A percentile compares a stretch with the other conserved stretches of the same genome.
phyloP scores from a whole-genome alignment of 208 protist genomes.

The Porcisia hertigi region DNA sequence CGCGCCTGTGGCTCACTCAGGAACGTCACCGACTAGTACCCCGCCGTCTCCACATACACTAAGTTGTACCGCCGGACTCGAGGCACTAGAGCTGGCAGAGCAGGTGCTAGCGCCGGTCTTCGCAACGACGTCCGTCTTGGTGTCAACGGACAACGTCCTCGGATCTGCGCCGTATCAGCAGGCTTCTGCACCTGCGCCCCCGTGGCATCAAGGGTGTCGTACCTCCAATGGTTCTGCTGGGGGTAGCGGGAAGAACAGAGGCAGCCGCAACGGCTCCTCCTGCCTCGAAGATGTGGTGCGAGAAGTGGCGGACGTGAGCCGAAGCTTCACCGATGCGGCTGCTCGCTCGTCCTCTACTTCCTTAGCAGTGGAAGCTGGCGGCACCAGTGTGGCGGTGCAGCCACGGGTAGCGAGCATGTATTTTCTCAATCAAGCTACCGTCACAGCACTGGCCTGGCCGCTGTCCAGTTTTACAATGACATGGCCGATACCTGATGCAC shows the following conservation, averaged over 20 bases:
- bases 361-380: not conserved
- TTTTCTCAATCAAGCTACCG: slow-evolving; percentile 31
- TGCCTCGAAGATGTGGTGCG: slow-evolving; percentile 14
- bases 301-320: slow-evolving; percentile 11
- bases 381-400: not conserved
- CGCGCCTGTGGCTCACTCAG: not conserved
- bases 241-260: not conserved
- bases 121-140: slow-evolving; percentile 12
- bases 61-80: slow-evolving; percentile 27
- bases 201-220: not conserved
- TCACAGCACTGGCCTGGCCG: slow-evolving; percentile 34
- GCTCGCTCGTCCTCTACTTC: not conserved
- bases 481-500: slow-evolving; percentile 6
- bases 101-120: slow-evolving; percentile 55
- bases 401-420: slow-evolving; percentile 20
- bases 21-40: not conserved
- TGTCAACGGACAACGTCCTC: not conserved
- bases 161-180: not conserved
- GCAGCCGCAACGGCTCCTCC: not conserved
- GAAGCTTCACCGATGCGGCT: not conserved
- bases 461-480: slow-evolving; percentile 16
- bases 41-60: slow-evolving; percentile 11
- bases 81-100: slow-evolving; percentile 50
- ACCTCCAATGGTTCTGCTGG: not conserved
- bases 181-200: not conserved